phyloP scores from a whole-genome alignment of 2,329 filamentous ascomycete genomes.

The Claviceps lovelessii region DNA sequence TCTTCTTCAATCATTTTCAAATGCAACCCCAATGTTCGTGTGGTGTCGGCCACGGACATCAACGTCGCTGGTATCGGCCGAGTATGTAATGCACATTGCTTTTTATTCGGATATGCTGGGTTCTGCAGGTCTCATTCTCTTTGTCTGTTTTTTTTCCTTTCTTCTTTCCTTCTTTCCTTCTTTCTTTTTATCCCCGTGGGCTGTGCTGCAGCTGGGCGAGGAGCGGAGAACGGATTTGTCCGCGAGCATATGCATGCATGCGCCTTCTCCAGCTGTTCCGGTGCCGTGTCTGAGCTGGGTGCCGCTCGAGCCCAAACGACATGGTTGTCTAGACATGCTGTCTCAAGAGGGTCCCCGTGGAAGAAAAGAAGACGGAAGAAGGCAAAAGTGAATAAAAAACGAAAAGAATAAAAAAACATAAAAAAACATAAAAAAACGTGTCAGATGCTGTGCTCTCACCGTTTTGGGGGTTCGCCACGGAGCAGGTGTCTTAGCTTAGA shows the following conservation, averaged over 20 bases:
- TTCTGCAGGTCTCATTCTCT: constrained; percentile 5
- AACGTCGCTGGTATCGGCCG: background rate
- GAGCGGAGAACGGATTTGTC: background rate
- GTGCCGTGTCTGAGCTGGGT: background rate
- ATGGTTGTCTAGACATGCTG: background rate
- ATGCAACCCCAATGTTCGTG: background rate
- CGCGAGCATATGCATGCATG: background rate
- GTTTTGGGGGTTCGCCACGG: background rate
- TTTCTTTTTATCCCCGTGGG: background rate
- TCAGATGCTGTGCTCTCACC: background rate
- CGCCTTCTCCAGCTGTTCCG: background rate
- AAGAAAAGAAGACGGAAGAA: background rate
- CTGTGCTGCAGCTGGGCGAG: no score
- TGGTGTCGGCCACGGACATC: background rate
- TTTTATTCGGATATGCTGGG: constrained; percentile 2
- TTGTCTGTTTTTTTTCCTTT: background rate
- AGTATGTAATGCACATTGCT: background rate
- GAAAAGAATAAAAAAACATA: no score
- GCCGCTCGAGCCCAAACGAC: background rate
- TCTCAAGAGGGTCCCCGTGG: background rate
- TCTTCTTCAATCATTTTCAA: background rate
- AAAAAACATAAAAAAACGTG: background rate
- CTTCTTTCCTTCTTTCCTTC: background rate
- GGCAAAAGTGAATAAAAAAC: background rate
- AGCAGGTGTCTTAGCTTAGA: background rate